Evolutionary conservation across 2,329 filamentous ascomycete species (phyloP).

Genomic region (Furcasterigmium furcatum): DNA sequence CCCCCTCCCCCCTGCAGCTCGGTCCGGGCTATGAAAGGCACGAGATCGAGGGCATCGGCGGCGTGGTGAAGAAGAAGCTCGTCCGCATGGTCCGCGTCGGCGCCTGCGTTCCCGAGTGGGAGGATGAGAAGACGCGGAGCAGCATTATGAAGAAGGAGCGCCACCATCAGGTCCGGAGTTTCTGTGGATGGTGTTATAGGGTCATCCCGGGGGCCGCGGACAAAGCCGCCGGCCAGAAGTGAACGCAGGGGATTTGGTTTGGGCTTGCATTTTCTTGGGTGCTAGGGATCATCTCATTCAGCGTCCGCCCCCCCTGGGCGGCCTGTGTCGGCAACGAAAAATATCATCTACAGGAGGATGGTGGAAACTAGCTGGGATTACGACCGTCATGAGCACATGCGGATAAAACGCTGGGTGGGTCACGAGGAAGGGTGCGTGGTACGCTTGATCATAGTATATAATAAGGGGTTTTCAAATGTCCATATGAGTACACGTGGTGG

Average conservation of each 20-base stretch:
- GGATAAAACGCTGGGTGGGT: too few relatives aligned
- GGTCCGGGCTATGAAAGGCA: slow-evolving; percentile 77
- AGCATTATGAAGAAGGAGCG: slow-evolving; percentile 69
- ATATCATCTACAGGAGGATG: too few relatives aligned
- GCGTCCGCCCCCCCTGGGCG: too few relatives aligned
- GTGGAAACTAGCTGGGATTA: too few relatives aligned
- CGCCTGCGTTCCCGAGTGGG: slow-evolving; percentile 80
- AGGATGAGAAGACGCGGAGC: slow-evolving; percentile 68
- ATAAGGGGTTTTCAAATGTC: too few relatives aligned
- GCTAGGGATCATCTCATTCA: too few relatives aligned
- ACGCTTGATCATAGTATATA: too few relatives aligned
- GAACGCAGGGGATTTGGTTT: not conserved
- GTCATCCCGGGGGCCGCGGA: slow-evolving; percentile 57
- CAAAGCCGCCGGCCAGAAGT: slow-evolving; percentile 10
- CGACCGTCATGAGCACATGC: too few relatives aligned
- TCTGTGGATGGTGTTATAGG: slow-evolving; percentile 89
- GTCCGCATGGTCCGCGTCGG: slow-evolving; percentile 80
- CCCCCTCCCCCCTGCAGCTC: slow-evolving; percentile 45
- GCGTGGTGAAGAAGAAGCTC: slow-evolving; percentile 82
- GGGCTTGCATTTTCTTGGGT: too few relatives aligned
- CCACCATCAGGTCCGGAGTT: slow-evolving; percentile 66
- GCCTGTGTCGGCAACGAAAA: too few relatives aligned
- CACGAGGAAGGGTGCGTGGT: too few relatives aligned
- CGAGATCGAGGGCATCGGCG: slow-evolving; percentile 89
- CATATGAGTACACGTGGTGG: too few relatives aligned